phyloP scores from a whole-genome alignment of 352 stramenopile genomes.

The Lagenidium sp. region DNA sequence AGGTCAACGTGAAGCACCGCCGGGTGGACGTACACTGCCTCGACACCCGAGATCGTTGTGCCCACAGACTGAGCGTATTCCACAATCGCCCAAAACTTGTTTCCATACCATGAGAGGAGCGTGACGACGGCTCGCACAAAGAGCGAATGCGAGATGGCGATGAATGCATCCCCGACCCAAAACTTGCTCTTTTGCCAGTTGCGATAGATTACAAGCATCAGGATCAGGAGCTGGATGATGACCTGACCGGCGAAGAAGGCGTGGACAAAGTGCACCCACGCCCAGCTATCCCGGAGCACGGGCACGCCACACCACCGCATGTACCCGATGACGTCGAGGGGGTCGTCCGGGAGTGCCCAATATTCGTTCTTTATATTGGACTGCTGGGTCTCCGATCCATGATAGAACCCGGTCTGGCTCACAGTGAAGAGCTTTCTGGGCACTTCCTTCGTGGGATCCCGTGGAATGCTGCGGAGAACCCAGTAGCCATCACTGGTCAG shows the following conservation, averaged over 20 bases:
- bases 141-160: conserved; percentile 19
- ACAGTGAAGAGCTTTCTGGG: not conserved
- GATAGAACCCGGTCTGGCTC: conserved; percentile 7
- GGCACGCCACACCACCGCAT: not conserved
- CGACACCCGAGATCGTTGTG: conserved; percentile 12
- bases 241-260: conserved; percentile 17
- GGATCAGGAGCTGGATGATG: conserved; percentile 16
- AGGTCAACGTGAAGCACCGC: conserved; percentile 30
- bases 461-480: conserved; percentile 5
- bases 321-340: not conserved
- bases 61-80: conserved; percentile 18
- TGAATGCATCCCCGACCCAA: conserved; percentile 35
- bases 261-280: conserved; percentile 19
- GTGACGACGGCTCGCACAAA: conserved; percentile 19
- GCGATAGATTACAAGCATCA: conserved; percentile 22
- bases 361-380: conserved; percentile 10
- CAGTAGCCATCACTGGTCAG: conserved; percentile 4
- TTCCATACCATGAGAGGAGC: conserved; percentile 21
- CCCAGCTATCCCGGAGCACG: conserved; percentile 9
- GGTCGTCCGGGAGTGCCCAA: conserved; percentile 4
- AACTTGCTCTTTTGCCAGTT: conserved; percentile 18
- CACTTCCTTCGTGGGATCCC: not conserved
- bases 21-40: not conserved
- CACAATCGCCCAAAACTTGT: conserved; percentile 24
- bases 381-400: conserved; percentile 1